Evolutionary conservation across 1,139 yeast genomes (phyloP).

Genomic region (Zygosaccharomyces pseudobailii): DNA sequence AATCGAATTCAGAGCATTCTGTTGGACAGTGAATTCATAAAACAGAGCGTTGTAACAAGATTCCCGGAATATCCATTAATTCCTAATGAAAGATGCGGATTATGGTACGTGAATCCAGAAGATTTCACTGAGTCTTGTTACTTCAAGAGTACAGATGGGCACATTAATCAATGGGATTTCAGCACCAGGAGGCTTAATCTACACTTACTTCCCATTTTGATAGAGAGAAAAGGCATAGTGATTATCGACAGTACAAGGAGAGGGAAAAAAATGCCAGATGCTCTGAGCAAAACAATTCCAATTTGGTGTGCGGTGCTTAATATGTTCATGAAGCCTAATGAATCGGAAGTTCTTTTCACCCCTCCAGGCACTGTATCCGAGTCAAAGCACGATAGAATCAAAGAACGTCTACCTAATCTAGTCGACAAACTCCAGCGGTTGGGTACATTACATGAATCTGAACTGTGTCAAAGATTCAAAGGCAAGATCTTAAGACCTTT

Average conservation of each 20-base stretch:
- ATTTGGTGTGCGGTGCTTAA: constrained; percentile 87
- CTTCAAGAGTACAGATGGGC: constrained; percentile 91
- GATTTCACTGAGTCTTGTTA: constrained; percentile 48
- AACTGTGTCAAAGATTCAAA: constrained; percentile 32
- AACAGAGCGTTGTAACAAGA: constrained; percentile 29
- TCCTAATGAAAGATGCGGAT: constrained; percentile 84
- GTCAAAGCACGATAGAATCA: constrained; percentile 56
- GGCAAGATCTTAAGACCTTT: constrained; percentile 56
- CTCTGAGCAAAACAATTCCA: constrained; percentile 79
- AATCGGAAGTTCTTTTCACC: constrained; percentile 38
- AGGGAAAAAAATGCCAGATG: constrained; percentile 83
- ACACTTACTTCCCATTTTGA: constrained; percentile 54
- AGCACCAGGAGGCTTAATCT: constrained; percentile 68
- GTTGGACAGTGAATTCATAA: constrained; percentile 50
- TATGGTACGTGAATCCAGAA: constrained; percentile 66
- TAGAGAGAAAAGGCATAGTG: constrained; percentile 43
- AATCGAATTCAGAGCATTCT: constrained; percentile 70
- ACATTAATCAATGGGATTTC: constrained; percentile 73
- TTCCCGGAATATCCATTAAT: constrained; percentile 42
- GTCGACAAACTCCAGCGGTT: constrained; percentile 42
- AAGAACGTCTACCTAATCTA: constrained; percentile 45
- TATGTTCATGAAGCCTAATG: constrained; percentile 36
- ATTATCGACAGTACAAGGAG: constrained; percentile 83
- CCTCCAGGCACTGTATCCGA: constrained; percentile 54
- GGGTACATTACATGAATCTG: constrained; percentile 37